A percentile compares a stretch with the other conserved stretches of the same genome.
phyloP scores from a whole-genome alignment of 257 asterid species.

The Solanum paucissectum region DNA sequence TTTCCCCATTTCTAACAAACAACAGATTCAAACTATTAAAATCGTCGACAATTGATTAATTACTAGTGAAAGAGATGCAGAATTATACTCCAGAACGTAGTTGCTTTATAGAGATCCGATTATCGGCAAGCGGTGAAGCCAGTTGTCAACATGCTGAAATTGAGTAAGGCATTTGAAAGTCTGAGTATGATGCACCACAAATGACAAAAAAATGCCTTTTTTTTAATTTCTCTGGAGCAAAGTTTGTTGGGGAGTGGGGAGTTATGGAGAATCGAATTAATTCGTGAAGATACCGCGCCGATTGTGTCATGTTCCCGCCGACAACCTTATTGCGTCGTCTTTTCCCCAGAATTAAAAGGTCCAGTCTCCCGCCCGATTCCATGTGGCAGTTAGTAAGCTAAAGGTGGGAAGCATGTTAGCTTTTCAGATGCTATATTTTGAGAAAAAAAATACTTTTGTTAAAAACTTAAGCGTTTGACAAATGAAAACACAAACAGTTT shows the following conservation, averaged over 20 bases:
- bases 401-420: no score
- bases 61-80: background rate
- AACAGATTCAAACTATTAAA: background rate
- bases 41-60: background rate
- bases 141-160: background rate
- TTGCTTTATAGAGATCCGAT: background rate
- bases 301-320: background rate
- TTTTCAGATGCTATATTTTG: no score
- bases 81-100: background rate
- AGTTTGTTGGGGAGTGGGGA: background rate
- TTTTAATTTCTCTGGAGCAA: background rate
- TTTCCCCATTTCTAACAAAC: conserved; percentile 40
- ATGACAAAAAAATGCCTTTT: background rate
- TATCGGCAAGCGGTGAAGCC: background rate
- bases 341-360: background rate
- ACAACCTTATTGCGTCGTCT: background rate
- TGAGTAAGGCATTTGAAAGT: background rate
- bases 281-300: background rate
- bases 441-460: no score
- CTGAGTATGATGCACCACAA: background rate
- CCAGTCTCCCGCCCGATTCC: background rate
- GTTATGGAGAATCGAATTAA: background rate
- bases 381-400: background rate
- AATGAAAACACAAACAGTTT: no score
- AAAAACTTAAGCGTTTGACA: no score